Conservation (phyloP, 345 rosid genomes). For the Lepidium africanum region DNA sequence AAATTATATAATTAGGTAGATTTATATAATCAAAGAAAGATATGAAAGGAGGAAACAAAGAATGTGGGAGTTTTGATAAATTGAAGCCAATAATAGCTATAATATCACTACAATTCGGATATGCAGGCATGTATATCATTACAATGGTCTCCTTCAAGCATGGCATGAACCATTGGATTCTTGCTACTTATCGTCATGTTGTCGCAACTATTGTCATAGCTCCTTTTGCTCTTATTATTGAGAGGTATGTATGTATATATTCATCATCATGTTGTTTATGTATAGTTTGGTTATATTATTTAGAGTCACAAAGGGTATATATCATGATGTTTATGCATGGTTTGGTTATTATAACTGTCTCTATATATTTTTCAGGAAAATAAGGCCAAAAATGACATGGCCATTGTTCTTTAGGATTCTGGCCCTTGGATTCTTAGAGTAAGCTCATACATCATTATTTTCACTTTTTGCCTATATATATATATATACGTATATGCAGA, state of each 20-base stretch:
- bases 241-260: constrained; percentile 42
- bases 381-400: constrained; percentile 84
- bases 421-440: constrained; percentile 82
- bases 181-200: constrained; percentile 72
- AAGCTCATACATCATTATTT: constrained; percentile 20
- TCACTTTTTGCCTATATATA: not conserved
- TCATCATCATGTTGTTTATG: no score
- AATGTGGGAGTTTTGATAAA: constrained; percentile 25
- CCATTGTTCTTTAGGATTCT: constrained; percentile 65
- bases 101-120: constrained; percentile 77
- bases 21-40: not conserved
- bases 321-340: not conserved
- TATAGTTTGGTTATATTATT: not conserved
- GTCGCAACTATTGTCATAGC: constrained; percentile 65
- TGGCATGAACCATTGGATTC: constrained; percentile 78
- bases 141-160: constrained; percentile 57
- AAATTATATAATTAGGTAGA: no score
- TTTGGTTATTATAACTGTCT: not conserved
- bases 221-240: constrained; percentile 79
- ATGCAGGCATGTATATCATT: constrained; percentile 78
- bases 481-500: not conserved
- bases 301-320: not conserved
- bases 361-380: constrained; percentile 45
- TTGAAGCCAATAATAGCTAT: constrained; percentile 73
- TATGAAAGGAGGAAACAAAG: constrained; percentile 23